These are phyloP conservation scores for Didymella exigua DNA, from an alignment of 2,329 filamentous ascomycete genomes.

Conservation along the genomic window DNA sequence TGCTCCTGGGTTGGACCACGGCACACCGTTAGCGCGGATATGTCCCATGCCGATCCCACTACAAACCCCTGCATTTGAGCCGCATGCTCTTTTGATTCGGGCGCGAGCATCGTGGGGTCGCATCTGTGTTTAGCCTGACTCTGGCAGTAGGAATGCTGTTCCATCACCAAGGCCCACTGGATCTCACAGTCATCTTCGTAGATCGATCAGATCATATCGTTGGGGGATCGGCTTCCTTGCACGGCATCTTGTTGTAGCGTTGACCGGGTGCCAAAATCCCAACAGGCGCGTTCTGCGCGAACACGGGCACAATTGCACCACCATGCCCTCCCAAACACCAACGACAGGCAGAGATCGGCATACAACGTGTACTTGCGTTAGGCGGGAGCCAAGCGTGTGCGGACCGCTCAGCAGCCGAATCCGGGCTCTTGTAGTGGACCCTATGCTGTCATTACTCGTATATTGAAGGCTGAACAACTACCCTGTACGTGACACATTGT, in stretches of 20 bases:
- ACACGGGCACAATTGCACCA: neutral
- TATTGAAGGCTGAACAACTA: neutral
- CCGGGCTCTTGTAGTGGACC: constrained; percentile 4
- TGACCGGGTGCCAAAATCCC: neutral
- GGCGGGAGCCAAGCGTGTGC: constrained; percentile 7
- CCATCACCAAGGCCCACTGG: constrained; percentile 1
- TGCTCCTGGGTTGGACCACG: neutral
- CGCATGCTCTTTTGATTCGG: constrained; percentile 13
- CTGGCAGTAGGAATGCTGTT: constrained; percentile 5
- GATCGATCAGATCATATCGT: neutral
- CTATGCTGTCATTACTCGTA: constrained; percentile 14
- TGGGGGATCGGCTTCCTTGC: neutral
- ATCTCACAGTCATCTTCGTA: constrained; percentile 7
- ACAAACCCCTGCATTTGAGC: constrained; percentile 12
- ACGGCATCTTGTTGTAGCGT: constrained; percentile 1
- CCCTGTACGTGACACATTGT: neutral
- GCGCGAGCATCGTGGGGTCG: constrained; percentile 1
- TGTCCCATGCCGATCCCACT: constrained; percentile 14
- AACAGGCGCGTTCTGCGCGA: neutral
- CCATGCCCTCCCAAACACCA: neutral
- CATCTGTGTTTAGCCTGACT: constrained; percentile 1
- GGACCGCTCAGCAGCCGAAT: constrained; percentile 9
- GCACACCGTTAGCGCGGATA: constrained; percentile 10
- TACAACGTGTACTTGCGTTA: constrained; percentile 6
- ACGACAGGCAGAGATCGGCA: constrained; percentile 7